These are phyloP conservation scores for Hygrophila difformis DNA, from an alignment of 257 asterid genomes.

Conservation along the genomic window DNA sequence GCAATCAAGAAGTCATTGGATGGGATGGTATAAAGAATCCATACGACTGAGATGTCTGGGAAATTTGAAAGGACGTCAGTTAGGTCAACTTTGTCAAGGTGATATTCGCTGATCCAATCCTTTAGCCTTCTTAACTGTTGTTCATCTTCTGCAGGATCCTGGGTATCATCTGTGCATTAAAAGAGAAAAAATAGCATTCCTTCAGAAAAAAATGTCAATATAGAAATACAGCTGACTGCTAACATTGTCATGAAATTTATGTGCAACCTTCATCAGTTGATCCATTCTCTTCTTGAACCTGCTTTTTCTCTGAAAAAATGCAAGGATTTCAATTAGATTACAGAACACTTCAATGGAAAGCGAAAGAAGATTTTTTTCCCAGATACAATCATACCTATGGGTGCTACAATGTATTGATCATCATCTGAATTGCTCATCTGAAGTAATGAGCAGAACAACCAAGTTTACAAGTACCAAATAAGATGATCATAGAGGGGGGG, in stretches of 20 bases:
- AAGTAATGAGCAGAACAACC: conserved; percentile 15
- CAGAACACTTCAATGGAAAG: no score
- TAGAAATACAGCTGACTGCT: not conserved
- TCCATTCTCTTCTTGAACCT: conserved; percentile 27
- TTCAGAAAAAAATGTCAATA: conserved; percentile 1
- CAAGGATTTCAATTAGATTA: no score
- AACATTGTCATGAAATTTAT: conserved; percentile 7
- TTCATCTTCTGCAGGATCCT: conserved; percentile 76
- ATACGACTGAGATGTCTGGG: conserved; percentile 80
- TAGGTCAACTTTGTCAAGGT: conserved; percentile 58
- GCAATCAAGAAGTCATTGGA: not conserved
- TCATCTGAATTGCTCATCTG: conserved; percentile 75
- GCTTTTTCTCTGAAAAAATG: conserved; percentile 36
- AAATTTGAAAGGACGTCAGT: conserved; percentile 66
- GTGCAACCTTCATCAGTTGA: conserved; percentile 50
- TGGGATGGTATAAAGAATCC: conserved; percentile 14
- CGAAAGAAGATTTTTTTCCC: no score
- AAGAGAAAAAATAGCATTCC: conserved; percentile 15
- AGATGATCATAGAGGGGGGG: conserved; percentile 1
- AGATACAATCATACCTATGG: conserved; percentile 40
- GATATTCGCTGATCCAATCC: conserved; percentile 73
- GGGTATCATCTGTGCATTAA: conserved; percentile 63
- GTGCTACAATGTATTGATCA: conserved; percentile 64
- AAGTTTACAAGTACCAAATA: conserved; percentile 10
- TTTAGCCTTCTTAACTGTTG: conserved; percentile 56